Conservation (phyloP, 306 rosid species). For the Cucumis melo region DNA sequence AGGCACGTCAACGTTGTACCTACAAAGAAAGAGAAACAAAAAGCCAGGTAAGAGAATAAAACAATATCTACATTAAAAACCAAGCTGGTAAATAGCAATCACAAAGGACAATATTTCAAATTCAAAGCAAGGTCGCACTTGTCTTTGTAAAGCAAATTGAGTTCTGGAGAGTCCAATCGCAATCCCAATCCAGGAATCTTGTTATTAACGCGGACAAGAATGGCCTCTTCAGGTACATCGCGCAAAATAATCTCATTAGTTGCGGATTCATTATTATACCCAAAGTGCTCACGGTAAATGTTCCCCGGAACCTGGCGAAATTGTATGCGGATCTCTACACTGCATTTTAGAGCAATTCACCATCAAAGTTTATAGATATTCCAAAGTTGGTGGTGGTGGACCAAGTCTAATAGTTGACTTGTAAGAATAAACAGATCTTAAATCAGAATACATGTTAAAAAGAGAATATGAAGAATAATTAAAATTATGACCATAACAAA, state of each 20-base stretch:
- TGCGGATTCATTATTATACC: conserved; percentile 46
- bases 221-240: conserved; percentile 78
- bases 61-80: background rate
- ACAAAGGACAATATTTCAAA: conserved; percentile 2
- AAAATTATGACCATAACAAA: background rate
- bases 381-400: background rate
- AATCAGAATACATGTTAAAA: background rate
- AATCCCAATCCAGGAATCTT: conserved; percentile 89
- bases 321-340: conserved; percentile 88
- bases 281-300: conserved; percentile 44
- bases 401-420: background rate
- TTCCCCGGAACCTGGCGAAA: conserved; percentile 74
- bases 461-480: background rate
- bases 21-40: conserved; percentile 7
- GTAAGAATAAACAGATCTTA: background rate
- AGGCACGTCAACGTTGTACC: conserved; percentile 75
- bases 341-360: conserved; percentile 24
- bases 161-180: conserved; percentile 74
- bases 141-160: conserved; percentile 78
- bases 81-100: conserved; percentile 3
- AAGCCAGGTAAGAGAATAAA: background rate
- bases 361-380: background rate
- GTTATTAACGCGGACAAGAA: conserved; percentile 72
- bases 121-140: conserved; percentile 33
- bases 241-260: conserved; percentile 85